Base-by-base conservation (phyloP, 2,329 filamentous ascomycete genomes). In the Ophiobolus disseminans region DNA sequence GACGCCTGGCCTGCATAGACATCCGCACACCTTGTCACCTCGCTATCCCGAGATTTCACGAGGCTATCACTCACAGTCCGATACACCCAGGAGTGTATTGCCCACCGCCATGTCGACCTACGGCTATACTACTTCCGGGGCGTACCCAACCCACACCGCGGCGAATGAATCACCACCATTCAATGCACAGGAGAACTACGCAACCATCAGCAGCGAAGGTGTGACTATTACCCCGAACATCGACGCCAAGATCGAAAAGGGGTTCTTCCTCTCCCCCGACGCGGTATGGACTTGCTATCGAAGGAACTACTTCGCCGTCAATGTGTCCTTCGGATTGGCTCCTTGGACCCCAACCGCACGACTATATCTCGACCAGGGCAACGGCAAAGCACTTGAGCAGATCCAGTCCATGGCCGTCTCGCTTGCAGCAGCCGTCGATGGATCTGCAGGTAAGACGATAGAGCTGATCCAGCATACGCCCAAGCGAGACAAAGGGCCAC, bases 201-300 rank as follows among this genome's bases (percentile, higher is more conserved):
- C 84, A 31, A 81, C 80, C n/a, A 80, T 91, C 45, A 79, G 81
- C 47, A 87, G 86, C 61, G 77, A 89, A 38, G 76, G 78, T 2
- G 66, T 74, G 2, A 76, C 79, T 1, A 80, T 94, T 57, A 86
- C 86, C 55, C 81, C 89, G 16, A 87, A 89, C 11, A 89, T 96
- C 55, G 81, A 86, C 22, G 90, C 89, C 26, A 87, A 85, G 62
- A 91, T 96, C 50, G 90, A 95, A 70, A 95, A 96, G 63, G 91
- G 91, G 0, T 95, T 96, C 75, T 96, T 96, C 69, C 78, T 86
- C 40, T 77, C 77, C 26, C 82, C 82, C 3, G 91, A 95, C 45
- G 81, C 83, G 14, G 90, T 92, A 62, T 96, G 91, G 91, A 96
- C 91, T 0, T 96, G 91, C 75, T 96, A 96, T 69, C 82, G 91